Evolutionary conservation across 345 rosid genomes (phyloP), one percentile per base, ranked within the genome.

Genomic region (Citrus glauca): DNA sequence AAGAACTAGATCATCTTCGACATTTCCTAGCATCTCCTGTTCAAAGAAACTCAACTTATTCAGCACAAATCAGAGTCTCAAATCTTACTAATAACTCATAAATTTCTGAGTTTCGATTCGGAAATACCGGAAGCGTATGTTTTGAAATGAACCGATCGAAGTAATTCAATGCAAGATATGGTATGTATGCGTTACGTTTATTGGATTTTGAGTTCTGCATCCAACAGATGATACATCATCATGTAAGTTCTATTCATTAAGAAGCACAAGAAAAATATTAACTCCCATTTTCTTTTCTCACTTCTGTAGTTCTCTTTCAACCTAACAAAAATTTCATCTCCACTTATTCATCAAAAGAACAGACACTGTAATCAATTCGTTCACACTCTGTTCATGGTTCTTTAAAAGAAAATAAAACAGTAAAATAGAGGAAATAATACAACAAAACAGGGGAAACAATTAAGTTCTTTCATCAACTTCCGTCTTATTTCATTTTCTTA

Each of bases 121-220:
- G 16, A 10, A 25, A 6, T 66, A 76, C 72, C 71, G 33, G 38
- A 11, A 76, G 17, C 37, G 16, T 8, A 2, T 76, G 24, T 16
- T 10, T 65, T 1, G 79, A 66, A 9, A 33, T 32, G 50, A 33
- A 76, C 16, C 72, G 72, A 55, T 76, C 72, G 57, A 66, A 76
- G 66, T 66, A 76, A 9, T 5, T 38, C 25, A 66, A 7, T n/a
- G 79, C 79, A 56, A 76, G 56, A 66, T 76, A 66, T 37, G 38
- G n/a, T 7, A 20, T n/a, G 7, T 32, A 63, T 14, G 67, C 67
- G n/a, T 63, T 35, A 14, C 20, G 67, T 14, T 16, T 30, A 63
- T 63, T 22, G 19, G 8, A 30, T 63, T 14, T 30, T 30, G 38
- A 63, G 33, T 63, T 63, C 67, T 63, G 37, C 37, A 14, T 63